A percentile compares a stretch with the other conserved stretches of the same genome.
phyloP scores from a whole-genome alignment of 345 rosid species.

The Abelmoschus esculentus region DNA sequence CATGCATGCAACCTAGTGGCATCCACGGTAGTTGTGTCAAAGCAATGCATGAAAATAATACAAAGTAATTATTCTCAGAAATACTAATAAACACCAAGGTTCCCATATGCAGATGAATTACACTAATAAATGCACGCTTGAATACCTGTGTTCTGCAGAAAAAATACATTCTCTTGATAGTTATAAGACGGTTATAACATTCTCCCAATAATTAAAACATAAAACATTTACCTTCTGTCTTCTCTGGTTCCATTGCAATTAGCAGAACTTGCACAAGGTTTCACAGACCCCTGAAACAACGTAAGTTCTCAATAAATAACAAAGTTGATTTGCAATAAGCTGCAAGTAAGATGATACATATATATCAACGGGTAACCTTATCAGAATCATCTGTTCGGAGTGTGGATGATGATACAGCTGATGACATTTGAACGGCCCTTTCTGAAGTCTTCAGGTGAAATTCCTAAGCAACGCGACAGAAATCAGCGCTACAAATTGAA shows the following conservation, averaged over 20 bases:
- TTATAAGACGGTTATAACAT: constrained; percentile 15
- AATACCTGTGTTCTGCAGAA: neutral
- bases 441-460: constrained; percentile 80
- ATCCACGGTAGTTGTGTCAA: constrained; percentile 37
- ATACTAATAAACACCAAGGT: neutral
- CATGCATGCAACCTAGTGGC: neutral
- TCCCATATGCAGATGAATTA: neutral
- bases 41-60: constrained; percentile 12
- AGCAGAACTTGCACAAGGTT: constrained; percentile 23
- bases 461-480: constrained; percentile 35
- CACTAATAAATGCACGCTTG: neutral
- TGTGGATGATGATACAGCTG: constrained; percentile 39
- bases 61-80: neutral
- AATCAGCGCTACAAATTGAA: no score
- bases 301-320: constrained; percentile 3
- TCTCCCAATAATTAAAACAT: neutral
- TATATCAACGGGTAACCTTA: constrained; percentile 34
- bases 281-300: constrained; percentile 39
- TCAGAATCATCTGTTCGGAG: constrained; percentile 27
- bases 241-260: constrained; percentile 44
- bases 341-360: neutral
- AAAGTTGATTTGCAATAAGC: neutral
- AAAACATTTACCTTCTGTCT: constrained; percentile 32
- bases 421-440: constrained; percentile 75
- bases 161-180: neutral